These are phyloP conservation scores for Stephania cephalantha DNA, from an alignment of 164 flowering plant genomes.

Conservation along the genomic window DNA sequence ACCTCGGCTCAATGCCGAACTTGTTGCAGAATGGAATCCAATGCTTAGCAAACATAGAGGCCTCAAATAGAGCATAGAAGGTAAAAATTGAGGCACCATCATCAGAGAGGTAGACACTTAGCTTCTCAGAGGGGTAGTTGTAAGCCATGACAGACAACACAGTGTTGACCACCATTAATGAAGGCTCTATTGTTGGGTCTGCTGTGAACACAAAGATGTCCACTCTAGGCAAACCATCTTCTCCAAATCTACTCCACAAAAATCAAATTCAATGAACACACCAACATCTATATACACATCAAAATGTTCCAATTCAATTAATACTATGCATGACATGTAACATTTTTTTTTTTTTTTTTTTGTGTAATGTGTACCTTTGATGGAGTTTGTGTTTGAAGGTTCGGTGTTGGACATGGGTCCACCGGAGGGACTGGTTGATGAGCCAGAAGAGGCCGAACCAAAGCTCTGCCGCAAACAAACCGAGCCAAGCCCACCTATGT, in stretches of 20 bases:
- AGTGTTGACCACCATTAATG: slow-evolving; percentile 32
- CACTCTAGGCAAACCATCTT: slow-evolving; percentile 23
- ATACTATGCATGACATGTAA: neutral
- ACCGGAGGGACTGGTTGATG: slow-evolving; percentile 17
- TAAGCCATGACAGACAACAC: slow-evolving; percentile 41
- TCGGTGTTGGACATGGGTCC: slow-evolving; percentile 21
- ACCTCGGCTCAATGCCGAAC: slow-evolving; percentile 27
- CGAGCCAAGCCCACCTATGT: slow-evolving; percentile 26
- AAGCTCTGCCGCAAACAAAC: slow-evolving; percentile 24
- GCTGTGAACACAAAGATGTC: slow-evolving; percentile 49
- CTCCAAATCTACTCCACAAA: slow-evolving; percentile 12
- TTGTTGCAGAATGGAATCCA: slow-evolving; percentile 49
- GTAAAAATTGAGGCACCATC: slow-evolving; percentile 39
- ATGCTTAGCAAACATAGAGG: slow-evolving; percentile 30
- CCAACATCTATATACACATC: neutral
- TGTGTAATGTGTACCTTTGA: slow-evolving; percentile 17
- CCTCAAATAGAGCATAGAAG: slow-evolving; percentile 39
- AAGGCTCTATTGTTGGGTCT: slow-evolving; percentile 38
- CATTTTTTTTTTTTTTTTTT: neutral
- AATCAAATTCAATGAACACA: neutral
- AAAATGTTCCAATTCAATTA: too few species aligned
- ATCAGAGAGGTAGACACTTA: slow-evolving; percentile 37
- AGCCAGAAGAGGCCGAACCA: slow-evolving; percentile 33
- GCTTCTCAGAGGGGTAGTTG: slow-evolving; percentile 36
- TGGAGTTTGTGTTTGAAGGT: slow-evolving; percentile 32